Evolutionary conservation across 805 yeast species (phyloP), one percentile per base, ranked within the genome.

Genomic region (Scheffersomyces spartinae): DNA sequence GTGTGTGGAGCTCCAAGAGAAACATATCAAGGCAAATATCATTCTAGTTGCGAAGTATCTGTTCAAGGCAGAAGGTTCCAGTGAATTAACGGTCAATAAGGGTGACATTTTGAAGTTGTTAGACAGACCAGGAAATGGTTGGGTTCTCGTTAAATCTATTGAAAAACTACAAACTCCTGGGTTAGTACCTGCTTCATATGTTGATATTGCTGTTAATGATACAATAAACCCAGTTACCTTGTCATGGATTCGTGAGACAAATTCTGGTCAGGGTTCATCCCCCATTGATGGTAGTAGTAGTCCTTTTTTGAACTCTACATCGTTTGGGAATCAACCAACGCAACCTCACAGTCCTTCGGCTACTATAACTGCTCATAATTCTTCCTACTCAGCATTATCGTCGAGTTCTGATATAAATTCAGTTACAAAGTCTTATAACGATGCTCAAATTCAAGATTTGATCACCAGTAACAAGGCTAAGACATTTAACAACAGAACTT

Each of bases 61-160:
- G 18, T 69, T 68, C 40, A 40, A 38, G 7, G 67, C 68, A 2
- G 65, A 68, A 38, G 42, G 47, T 22, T 32, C 38, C 4, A 48
- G 52, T 23, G 79, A 72, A 36, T 43, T 72, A 6, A 36, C 61
- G 1, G 52, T 68, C 2, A 43, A 47, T 3, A 60, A 59, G 20
- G 76, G 76, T 8, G 77, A 69, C 31, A 60, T 68, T 10, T 45
- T 72, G 15, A 71, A 67, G 38, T 43, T 72, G 12, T 32, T 70
- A 4, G 64, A 64, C 26, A 45, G 64, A 20, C 56, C 52, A 21
- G 64, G 64, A 1, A 61, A 64, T 36, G 78, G 75, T 2, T 69
- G 75, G 74, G 43, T 71, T 2, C 42, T 68, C 21, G 78, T 68
- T 6, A 69, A 70, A 40, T 63, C 68, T n/a, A 57, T 71, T 17